These are phyloP conservation scores for Lentinula novae-zelandiae DNA, from an alignment of 1,284 basidiomycete species.

Conservation along the genomic window DNA sequence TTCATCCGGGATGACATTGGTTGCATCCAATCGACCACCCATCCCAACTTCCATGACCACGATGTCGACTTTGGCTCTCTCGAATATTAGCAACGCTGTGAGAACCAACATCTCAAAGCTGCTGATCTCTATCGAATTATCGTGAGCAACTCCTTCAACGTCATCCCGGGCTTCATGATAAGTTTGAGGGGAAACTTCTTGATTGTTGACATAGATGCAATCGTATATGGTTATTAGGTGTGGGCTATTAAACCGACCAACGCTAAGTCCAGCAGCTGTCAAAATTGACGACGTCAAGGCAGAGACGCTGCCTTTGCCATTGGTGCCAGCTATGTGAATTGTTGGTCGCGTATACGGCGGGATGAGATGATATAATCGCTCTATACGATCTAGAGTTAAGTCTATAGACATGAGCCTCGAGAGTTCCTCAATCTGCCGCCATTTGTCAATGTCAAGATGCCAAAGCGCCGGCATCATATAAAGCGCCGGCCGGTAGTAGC, in stretches of 20 bases:
- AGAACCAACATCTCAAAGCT: slow-evolving; percentile 86
- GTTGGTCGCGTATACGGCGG: slow-evolving; percentile 77
- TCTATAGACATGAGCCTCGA: slow-evolving; percentile 61
- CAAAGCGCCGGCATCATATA: too few relatives aligned
- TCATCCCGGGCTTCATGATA: slow-evolving; percentile 50
- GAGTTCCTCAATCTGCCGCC: not conserved
- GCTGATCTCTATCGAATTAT: slow-evolving; percentile 49
- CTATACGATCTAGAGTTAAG: slow-evolving; percentile 74
- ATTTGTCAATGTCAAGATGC: too few relatives aligned
- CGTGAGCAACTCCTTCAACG: slow-evolving; percentile 51
- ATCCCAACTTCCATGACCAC: slow-evolving; percentile 93
- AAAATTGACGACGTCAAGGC: slow-evolving; percentile 82
- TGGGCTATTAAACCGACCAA: slow-evolving; percentile 91
- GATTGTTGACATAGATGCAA: slow-evolving; percentile 68
- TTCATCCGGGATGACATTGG: slow-evolving; percentile 79
- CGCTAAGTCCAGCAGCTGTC: slow-evolving; percentile 44
- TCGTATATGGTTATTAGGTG: slow-evolving; percentile 83
- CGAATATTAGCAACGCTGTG: slow-evolving; percentile 73
- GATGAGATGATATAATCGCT: slow-evolving; percentile 53
- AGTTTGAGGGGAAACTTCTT: slow-evolving; percentile 43
- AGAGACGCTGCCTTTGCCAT: slow-evolving; percentile 95
- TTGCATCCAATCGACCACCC: slow-evolving; percentile 91
- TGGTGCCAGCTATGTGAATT: slow-evolving; percentile 92
- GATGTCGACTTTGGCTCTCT: slow-evolving; percentile 67
- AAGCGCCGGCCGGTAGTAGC: not conserved